A percentile compares a stretch with the other conserved stretches of the same genome.
phyloP scores from a whole-genome alignment of 1,139 yeast species.

The Nakaseomyces uthaithaninus region DNA sequence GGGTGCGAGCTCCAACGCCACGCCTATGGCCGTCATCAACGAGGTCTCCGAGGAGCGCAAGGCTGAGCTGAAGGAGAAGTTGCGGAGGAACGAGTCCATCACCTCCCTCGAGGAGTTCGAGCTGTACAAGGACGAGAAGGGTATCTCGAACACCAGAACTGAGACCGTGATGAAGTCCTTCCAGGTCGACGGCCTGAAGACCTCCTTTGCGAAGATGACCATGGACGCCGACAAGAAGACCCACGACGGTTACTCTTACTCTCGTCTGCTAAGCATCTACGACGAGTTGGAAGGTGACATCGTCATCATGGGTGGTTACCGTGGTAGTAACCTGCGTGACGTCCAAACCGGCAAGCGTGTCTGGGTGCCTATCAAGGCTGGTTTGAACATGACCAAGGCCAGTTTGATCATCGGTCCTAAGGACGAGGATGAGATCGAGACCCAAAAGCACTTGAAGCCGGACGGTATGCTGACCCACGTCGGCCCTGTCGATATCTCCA shows the following conservation, averaged over 20 bases:
- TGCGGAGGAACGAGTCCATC: conserved; percentile 50
- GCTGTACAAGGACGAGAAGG: conserved; percentile 47
- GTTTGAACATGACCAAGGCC: conserved; percentile 62
- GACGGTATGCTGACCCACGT: conserved; percentile 74
- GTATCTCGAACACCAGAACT: conserved; percentile 57
- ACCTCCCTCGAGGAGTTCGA: conserved; percentile 58
- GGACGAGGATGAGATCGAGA: conserved; percentile 51
- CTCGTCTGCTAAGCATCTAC: conserved; percentile 34
- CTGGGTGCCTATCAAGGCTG: conserved; percentile 87
- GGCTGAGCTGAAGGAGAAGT: conserved; percentile 39
- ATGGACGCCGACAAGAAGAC: conserved; percentile 20
- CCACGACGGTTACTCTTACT: conserved; percentile 29
- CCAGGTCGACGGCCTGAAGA: conserved; percentile 37
- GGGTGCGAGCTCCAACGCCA: conserved; percentile 31
- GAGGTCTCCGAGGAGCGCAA: conserved; percentile 12
- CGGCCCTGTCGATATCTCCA: conserved; percentile 80
- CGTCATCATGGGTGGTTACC: conserved; percentile 75
- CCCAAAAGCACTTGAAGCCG: conserved; percentile 48
- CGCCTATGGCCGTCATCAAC: conserved; percentile 8
- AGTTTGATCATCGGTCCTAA: conserved; percentile 66
- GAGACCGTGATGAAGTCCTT: conserved; percentile 62
- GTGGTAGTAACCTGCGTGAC: conserved; percentile 77
- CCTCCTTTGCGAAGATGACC: conserved; percentile 18
- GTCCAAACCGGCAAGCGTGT: conserved; percentile 53
- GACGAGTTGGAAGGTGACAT: conserved; percentile 64